Evolutionary conservation across 768 basidiomycete species (phyloP).

Genomic region (Scleroderma citrinum): DNA sequence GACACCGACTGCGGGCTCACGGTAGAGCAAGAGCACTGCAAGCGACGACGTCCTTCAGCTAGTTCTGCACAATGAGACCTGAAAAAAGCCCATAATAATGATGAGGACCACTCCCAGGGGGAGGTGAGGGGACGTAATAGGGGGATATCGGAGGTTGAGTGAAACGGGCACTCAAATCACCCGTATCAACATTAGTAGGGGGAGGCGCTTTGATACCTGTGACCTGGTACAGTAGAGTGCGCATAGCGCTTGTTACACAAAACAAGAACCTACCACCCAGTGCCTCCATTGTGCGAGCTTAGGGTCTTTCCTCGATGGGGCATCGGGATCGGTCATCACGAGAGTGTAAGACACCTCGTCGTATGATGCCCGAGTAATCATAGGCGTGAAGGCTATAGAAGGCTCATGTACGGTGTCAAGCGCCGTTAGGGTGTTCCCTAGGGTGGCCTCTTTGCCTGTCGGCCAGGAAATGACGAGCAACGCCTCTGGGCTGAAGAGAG

Average conservation of each 20-base stretch:
- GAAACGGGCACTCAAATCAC: slow-evolving; percentile 34
- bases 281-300: slow-evolving; percentile 50
- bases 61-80: background rate
- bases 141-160: slow-evolving; percentile 46
- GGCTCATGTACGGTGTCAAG: slow-evolving; percentile 46
- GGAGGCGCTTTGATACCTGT: slow-evolving; percentile 36
- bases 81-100: slow-evolving; percentile 43
- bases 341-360: slow-evolving; percentile 42
- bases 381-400: slow-evolving; percentile 39
- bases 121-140: slow-evolving; percentile 52
- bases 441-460: slow-evolving; percentile 26
- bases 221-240: slow-evolving; percentile 17
- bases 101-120: slow-evolving; percentile 47
- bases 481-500: slow-evolving; percentile 22
- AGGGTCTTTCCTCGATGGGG: slow-evolving; percentile 44
- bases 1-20: slow-evolving; percentile 44
- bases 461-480: slow-evolving; percentile 26
- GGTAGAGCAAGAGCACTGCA: slow-evolving; percentile 52
- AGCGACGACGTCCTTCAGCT: background rate
- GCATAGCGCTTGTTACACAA: background rate
- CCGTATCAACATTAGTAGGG: slow-evolving; percentile 23
- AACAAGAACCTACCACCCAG: slow-evolving; percentile 40
- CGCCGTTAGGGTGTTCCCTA: slow-evolving; percentile 33
- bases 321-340: slow-evolving; percentile 56
- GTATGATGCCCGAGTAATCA: slow-evolving; percentile 28